Percentiles rank a stretch among this genome's conserved stretches.
Evolutionary conservation across 164 flowering plant species (phyloP).

Genomic region (Aristolochia fimbriata): DNA sequence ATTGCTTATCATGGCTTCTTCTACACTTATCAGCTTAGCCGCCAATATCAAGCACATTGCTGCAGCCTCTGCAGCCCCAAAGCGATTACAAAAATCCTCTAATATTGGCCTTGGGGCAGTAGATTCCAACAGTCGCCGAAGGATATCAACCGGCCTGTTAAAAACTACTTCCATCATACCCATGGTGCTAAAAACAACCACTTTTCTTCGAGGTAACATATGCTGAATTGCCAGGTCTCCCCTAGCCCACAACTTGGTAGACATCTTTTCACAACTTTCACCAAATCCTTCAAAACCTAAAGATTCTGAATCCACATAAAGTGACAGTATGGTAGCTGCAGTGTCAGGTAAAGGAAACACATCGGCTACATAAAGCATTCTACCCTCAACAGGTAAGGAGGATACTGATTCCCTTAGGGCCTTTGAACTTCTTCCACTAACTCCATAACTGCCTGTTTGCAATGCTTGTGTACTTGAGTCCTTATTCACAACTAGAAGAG

Average conservation of each 20-base stretch:
- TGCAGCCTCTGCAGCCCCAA: slow-evolving; percentile 97
- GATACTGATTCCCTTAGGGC: slow-evolving; percentile 80
- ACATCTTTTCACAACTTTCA: slow-evolving; percentile 58
- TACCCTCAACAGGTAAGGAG: slow-evolving; percentile 80
- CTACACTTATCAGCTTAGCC: slow-evolving; percentile 58
- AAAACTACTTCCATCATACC: slow-evolving; percentile 92
- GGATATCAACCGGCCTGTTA: slow-evolving; percentile 88
- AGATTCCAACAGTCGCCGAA: slow-evolving; percentile 72
- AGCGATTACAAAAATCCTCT: slow-evolving; percentile 87
- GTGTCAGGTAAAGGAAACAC: slow-evolving; percentile 63
- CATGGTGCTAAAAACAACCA: slow-evolving; percentile 84
- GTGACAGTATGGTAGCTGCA: slow-evolving; percentile 60
- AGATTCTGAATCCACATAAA: slow-evolving; percentile 67
- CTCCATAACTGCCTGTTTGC: slow-evolving; percentile 34
- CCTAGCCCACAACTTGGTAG: slow-evolving; percentile 76
- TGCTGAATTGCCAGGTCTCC: slow-evolving; percentile 88
- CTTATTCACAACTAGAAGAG: slow-evolving; percentile 66
- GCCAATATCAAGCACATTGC: slow-evolving; percentile 94
- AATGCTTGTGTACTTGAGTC: slow-evolving; percentile 67
- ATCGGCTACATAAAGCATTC: slow-evolving; percentile 92
- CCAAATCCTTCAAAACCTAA: slow-evolving; percentile 40
- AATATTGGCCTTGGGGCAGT: slow-evolving; percentile 64
- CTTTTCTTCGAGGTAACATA: slow-evolving; percentile 76
- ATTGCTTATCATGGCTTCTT: slow-evolving; percentile 52
- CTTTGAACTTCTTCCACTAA: slow-evolving; percentile 44